phyloP scores from a whole-genome alignment of 164 flowering plant species.

The Annona cherimola region DNA sequence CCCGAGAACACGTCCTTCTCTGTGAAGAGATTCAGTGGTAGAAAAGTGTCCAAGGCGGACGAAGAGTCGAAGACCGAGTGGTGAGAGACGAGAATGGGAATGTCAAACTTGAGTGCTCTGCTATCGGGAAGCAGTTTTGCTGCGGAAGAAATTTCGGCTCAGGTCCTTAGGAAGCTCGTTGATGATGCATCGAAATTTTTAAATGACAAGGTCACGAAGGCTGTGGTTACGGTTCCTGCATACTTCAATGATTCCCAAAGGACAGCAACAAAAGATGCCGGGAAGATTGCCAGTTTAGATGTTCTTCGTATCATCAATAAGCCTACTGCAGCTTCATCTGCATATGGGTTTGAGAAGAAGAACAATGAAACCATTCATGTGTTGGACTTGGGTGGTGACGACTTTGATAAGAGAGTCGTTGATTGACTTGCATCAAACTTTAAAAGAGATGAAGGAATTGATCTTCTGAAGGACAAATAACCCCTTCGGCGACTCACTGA shows the following conservation, averaged over 20 bases:
- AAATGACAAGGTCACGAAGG: slow-evolving; percentile 86
- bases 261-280: slow-evolving; percentile 94
- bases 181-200: slow-evolving; percentile 95
- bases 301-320: slow-evolving; percentile 88
- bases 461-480: slow-evolving; percentile 18
- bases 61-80: slow-evolving; percentile 55
- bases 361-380: slow-evolving; percentile 87
- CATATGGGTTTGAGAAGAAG: slow-evolving; percentile 94
- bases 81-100: slow-evolving; percentile 62
- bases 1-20: too few relatives aligned
- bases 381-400: slow-evolving; percentile 96
- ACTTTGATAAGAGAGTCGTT: slow-evolving; percentile 51
- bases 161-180: slow-evolving; percentile 92
- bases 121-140: slow-evolving; percentile 73
- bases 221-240: slow-evolving; percentile 92
- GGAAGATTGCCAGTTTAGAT: slow-evolving; percentile 90
- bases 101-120: slow-evolving; percentile 70
- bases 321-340: slow-evolving; percentile 95
- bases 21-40: too few relatives aligned
- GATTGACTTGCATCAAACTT: slow-evolving; percentile 17
- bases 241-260: slow-evolving; percentile 93
- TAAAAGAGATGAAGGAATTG: slow-evolving; percentile 19
- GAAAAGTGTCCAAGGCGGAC: slow-evolving; percentile 65
- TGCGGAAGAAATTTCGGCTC: slow-evolving; percentile 70
- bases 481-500: slow-evolving; percentile 65